phyloP scores from a whole-genome alignment of 345 rosid genomes.

The Litchi chinensis region DNA sequence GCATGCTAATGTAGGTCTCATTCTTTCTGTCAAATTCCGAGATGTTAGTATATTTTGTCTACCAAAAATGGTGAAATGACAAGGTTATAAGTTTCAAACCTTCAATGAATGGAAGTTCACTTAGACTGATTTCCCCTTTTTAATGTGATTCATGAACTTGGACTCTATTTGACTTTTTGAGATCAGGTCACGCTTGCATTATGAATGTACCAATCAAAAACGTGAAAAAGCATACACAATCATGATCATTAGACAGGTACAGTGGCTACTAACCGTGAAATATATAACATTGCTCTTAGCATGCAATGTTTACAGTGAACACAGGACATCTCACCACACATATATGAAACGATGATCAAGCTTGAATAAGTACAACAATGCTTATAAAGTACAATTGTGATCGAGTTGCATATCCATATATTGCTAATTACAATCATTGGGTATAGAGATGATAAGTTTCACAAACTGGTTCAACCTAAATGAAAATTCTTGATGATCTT shows the following conservation, averaged over 20 bases:
- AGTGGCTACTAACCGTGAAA: background rate
- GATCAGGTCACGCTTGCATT: background rate
- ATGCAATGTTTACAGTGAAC: background rate
- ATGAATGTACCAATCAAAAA: background rate
- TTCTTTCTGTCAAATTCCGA: background rate
- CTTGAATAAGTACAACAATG: background rate
- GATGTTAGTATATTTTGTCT: background rate
- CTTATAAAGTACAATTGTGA: background rate
- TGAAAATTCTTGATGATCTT: constrained; percentile 16
- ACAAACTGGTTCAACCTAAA: constrained; percentile 9
- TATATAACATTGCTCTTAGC: background rate
- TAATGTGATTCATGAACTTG: background rate
- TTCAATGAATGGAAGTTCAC: background rate
- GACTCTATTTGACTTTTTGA: background rate
- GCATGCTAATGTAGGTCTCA: constrained; percentile 27
- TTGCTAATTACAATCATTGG: constrained; percentile 31
- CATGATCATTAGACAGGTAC: background rate
- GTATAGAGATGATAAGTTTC: background rate
- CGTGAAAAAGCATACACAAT: background rate
- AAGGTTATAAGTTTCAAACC: background rate
- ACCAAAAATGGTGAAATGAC: constrained; percentile 2
- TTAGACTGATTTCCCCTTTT: background rate
- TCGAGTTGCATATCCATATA: background rate
- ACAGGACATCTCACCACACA: background rate
- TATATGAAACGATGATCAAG: background rate